Evolutionary conservation across 345 rosid species (phyloP), one percentile per base, ranked within the genome.

Genomic region (Psidium guajava): DNA sequence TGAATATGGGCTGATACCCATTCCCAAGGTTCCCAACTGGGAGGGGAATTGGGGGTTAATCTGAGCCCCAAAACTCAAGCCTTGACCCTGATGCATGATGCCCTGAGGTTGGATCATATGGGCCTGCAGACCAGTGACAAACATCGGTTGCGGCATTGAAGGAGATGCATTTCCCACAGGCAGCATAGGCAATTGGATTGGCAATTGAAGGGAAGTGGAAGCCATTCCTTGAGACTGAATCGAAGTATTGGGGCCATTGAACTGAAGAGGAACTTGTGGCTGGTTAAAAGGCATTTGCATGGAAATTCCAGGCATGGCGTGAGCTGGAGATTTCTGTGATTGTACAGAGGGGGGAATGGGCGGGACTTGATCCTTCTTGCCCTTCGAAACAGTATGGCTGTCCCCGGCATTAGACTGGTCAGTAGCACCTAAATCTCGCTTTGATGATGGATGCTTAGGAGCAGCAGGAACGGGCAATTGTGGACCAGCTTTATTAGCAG

Each of bases 61-160:
- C 40, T 93, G 93, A 84, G 91, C 36, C 9, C 95, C 86, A 90
- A 92, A 97, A 88, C 92, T 81, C 90, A 95, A 85, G 84, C 96
- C 93, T 90, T 93, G 99, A 20, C 94, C 91, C 90, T 95, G 99
- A 90, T 93, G 98, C 88, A 93, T 94, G 87, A 95, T 92, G 83
- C 97, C 94, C 87, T 93, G 99, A 85, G 95, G 91, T 88, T 91
- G 96, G 93, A 95, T 82, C 40, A 93, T 93, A 87, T 92, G 98
- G 16, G 92, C 86, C 52, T 91, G 95, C 81, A 95, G 92, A 87
- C 97, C 95, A 74, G 90, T 91, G 87, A 95, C 92, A 90, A 86
- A 97, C 88, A 95, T 85, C 84, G 92, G 94, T 88, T 86, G 98
- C 87, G 90, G 98, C 85, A 94, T 91, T 86, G 92, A 96, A 44